Conservation (phyloP, 179 eudicot genomes). For the Pouteria campechiana region DNA sequence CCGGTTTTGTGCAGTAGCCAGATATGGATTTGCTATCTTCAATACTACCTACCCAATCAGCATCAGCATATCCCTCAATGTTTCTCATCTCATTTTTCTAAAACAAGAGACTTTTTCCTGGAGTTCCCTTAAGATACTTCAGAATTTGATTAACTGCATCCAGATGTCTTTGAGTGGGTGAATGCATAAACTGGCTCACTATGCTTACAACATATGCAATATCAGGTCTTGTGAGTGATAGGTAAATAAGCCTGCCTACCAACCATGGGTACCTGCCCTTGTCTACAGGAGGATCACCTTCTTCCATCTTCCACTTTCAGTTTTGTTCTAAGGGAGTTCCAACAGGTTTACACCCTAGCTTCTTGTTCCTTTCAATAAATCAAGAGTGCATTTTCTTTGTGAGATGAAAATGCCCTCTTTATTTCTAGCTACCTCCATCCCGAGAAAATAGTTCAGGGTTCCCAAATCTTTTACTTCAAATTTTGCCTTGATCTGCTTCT, state of each 20-base stretch:
- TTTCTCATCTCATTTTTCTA: background rate
- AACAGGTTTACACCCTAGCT: background rate
- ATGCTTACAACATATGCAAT: background rate
- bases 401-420: too few species aligned
- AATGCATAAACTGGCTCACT: background rate
- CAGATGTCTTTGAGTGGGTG: background rate
- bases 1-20: background rate
- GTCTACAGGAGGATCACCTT: background rate
- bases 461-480: background rate
- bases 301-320: background rate
- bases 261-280: too few species aligned
- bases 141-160: too few species aligned
- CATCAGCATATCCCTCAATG: background rate
- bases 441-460: background rate
- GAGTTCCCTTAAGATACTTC: background rate
- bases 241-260: too few species aligned
- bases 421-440: background rate
- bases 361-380: background rate
- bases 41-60: background rate
- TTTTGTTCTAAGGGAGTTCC: background rate
- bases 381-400: background rate
- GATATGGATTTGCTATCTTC: background rate
- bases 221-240: background rate
- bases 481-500: background rate
- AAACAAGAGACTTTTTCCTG: background rate